Conservation (phyloP, 306 rosid genomes). For the Alnus glutinosa region DNA sequence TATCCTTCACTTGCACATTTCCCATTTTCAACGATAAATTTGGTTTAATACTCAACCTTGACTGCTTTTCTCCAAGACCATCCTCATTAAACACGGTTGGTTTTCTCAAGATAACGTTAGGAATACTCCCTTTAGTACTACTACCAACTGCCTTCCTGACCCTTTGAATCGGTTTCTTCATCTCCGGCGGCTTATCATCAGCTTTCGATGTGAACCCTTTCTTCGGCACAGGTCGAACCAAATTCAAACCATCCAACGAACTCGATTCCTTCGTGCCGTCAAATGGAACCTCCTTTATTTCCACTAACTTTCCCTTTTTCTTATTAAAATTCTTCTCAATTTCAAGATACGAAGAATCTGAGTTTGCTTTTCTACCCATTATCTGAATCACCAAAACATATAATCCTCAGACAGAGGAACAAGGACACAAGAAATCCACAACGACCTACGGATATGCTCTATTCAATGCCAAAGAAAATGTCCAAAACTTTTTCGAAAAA, state of each 20-base stretch:
- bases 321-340: constrained; percentile 79
- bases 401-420: background rate
- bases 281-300: constrained; percentile 75
- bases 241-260: constrained; percentile 56
- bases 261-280: constrained; percentile 43
- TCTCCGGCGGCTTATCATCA: constrained; percentile 41
- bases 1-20: constrained; percentile 46
- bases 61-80: constrained; percentile 37
- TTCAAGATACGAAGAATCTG: constrained; percentile 76
- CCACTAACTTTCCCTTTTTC: constrained; percentile 60
- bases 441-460: background rate
- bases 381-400: constrained; percentile 48
- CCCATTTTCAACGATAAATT: constrained; percentile 67
- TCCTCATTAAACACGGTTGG: constrained; percentile 53
- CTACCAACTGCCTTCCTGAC: constrained; percentile 38
- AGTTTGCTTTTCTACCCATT: constrained; percentile 80
- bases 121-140: constrained; percentile 49
- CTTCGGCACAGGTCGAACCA: constrained; percentile 69
- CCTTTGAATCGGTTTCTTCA: constrained; percentile 46
- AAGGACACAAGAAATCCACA: background rate
- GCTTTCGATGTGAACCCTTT: constrained; percentile 50
- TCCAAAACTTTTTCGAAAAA: no score
- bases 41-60: constrained; percentile 64
- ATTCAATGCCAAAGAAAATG: background rate
- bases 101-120: constrained; percentile 83